Evolutionary conservation across 2,329 filamentous ascomycete genomes (phyloP), one percentile per base, ranked within the genome.

Genomic region (Hypoxylon sp.): DNA sequence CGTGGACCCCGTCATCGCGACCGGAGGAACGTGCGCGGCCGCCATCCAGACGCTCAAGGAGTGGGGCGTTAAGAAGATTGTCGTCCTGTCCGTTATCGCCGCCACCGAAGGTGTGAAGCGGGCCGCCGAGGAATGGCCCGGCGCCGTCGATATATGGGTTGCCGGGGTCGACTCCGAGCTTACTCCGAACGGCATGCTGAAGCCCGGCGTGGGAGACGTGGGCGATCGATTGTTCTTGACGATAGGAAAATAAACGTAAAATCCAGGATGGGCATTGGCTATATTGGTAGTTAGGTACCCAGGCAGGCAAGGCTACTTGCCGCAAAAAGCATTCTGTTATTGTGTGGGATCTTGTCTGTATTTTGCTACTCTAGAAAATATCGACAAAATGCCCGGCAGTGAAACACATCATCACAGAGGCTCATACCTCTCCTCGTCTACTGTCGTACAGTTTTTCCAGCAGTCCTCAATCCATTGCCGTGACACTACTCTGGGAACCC

Each of bases 1-100:
- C 51, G 84, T 97, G 43, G 94, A 98, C 72, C 95, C 94, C 3
- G 86, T 98, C 67, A 96, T 98, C 71, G 95, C 94, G 1, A 98
- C 95, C 0, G 94, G 94, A 31, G 92, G 91, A 1, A 98, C 94
- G 2, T 91, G 91, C 56, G 88, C 87, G 24, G 94, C 94, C 0
- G 94, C 94, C 4, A 96, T 98, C 70, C 90, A 95, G 71, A 92
- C 91, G 0, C 79, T 98, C 57, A 84, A 83, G 50, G 93, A 98
- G 72, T 98, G 94, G 93, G 94, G 94, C 23, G 91, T 92, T n/a
- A 83, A 88, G 77, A 83, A 84, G 58, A 87, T 98, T 52, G 77
- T 97, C 37, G 85, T 97, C 35, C 77, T 96, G 23, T 84, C 85
- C 40, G 84, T 98, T 21, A 73, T 97, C 23, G 92, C 86, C 1